A percentile compares a stretch with the other conserved stretches of the same genome.
phyloP scores from a whole-genome alignment of 805 yeast species.

The Ogataea pilisensis region DNA sequence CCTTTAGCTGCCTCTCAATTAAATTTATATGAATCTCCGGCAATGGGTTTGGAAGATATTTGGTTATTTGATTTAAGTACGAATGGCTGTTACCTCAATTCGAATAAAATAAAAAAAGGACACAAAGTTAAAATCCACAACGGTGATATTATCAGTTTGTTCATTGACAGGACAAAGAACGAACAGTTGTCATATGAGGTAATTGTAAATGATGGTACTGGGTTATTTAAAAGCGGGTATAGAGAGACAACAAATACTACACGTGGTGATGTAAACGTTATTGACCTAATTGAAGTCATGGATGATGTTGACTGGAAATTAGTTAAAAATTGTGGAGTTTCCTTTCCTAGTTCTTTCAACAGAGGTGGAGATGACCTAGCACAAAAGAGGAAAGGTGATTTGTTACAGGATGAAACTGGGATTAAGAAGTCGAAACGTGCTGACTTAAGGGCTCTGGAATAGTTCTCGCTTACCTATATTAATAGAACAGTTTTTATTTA shows the following conservation, averaged over 20 bases:
- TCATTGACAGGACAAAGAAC: conserved; percentile 52
- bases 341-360: background rate
- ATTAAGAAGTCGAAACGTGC: background rate
- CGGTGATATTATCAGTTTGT: conserved; percentile 63
- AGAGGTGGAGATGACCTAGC: background rate
- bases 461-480: background rate
- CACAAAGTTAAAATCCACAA: conserved; percentile 56
- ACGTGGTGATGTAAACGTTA: background rate
- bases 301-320: conserved; percentile 4
- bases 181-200: conserved; percentile 54
- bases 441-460: background rate
- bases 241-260: conserved; percentile 10
- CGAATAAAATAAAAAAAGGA: conserved; percentile 53
- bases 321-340: background rate
- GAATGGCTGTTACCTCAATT: conserved; percentile 73
- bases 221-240: conserved; percentile 51
- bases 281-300: background rate
- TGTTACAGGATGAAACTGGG: background rate
- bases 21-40: conserved; percentile 60
- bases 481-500: background rate
- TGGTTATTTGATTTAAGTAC: conserved; percentile 81
- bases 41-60: conserved; percentile 63
- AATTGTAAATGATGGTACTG: conserved; percentile 55
- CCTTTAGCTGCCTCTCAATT: conserved; percentile 26
- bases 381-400: background rate